Evolutionary conservation across 371 early-diverging fungal genomes (phyloP).

Genomic region (Zychaea mexicana): DNA sequence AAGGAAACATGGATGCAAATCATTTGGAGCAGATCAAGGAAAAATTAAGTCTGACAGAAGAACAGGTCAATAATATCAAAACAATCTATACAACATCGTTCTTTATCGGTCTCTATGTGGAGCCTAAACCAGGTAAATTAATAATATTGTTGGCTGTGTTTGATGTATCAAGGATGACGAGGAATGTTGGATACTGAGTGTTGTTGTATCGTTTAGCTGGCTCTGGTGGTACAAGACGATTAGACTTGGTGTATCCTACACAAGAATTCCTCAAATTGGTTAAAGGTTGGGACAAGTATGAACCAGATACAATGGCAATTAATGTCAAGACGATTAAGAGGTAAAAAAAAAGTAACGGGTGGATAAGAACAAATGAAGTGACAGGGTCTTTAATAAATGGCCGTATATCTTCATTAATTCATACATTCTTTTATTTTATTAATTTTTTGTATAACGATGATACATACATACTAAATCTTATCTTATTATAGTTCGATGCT

Average conservation of each 20-base stretch:
- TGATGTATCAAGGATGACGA: not conserved
- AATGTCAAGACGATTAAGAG: slow-evolving; percentile 72
- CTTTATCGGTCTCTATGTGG: slow-evolving; percentile 83
- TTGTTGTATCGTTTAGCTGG: slow-evolving; percentile 8
- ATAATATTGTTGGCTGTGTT: not conserved
- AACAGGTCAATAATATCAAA: slow-evolving; percentile 29
- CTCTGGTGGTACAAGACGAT: slow-evolving; percentile 29
- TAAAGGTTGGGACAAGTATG: slow-evolving; percentile 79
- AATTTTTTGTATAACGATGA: too few species aligned
- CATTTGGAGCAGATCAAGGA: slow-evolving; percentile 34
- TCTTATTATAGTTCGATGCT: not conserved
- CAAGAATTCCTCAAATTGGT: slow-evolving; percentile 82
- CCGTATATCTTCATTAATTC: too few species aligned
- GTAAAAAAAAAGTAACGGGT: too few species aligned
- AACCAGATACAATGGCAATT: slow-evolving; percentile 71
- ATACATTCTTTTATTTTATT: too few species aligned
- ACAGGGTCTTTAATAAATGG: not conserved
- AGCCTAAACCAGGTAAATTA: slow-evolving; percentile 52
- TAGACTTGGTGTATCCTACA: slow-evolving; percentile 81
- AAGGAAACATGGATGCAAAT: slow-evolving; percentile 45
- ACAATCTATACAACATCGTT: slow-evolving; percentile 78
- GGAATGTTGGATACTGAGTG: not conserved
- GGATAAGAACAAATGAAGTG: too few species aligned
- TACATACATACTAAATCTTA: not conserved
- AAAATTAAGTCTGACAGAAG: slow-evolving; percentile 31